phyloP scores from a whole-genome alignment of 1,139 yeast species.

The Meyerozyma sp. region DNA sequence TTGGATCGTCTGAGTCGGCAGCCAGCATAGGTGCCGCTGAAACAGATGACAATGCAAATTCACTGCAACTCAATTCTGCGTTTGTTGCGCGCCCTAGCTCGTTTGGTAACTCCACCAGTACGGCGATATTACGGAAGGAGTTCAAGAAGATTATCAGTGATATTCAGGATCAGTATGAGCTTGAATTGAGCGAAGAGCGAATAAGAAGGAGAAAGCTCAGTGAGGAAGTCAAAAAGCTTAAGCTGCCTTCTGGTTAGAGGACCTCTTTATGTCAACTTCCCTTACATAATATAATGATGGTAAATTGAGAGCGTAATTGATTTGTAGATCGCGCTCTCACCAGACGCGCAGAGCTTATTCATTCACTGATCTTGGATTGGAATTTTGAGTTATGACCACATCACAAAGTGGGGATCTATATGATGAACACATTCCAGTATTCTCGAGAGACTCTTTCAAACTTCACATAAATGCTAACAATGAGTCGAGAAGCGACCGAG shows the following conservation, averaged over 20 bases:
- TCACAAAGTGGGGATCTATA: too few relatives aligned
- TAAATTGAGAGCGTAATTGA: background rate
- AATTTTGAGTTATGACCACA: too few relatives aligned
- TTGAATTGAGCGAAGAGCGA: slow-evolving; percentile 54
- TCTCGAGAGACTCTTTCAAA: background rate
- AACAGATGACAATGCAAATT: background rate
- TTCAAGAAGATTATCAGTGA: slow-evolving; percentile 64
- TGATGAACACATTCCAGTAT: background rate
- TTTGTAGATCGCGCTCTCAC: too few relatives aligned
- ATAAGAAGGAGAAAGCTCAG: slow-evolving; percentile 45
- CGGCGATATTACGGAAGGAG: slow-evolving; percentile 58
- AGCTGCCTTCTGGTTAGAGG: background rate
- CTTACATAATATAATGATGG: background rate
- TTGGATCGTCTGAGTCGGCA: slow-evolving; percentile 5
- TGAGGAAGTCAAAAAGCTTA: slow-evolving; percentile 4
- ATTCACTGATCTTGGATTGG: too few relatives aligned
- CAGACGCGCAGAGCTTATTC: too few relatives aligned
- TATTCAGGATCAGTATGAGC: slow-evolving; percentile 56
- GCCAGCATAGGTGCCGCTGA: background rate
- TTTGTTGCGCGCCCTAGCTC: slow-evolving; percentile 15
- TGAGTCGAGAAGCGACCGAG: background rate
- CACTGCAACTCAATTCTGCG: background rate
- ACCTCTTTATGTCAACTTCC: background rate
- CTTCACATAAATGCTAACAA: background rate
- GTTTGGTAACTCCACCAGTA: slow-evolving; percentile 24